These are phyloP conservation scores for Wickerhamiella qilinensis DNA, from an alignment of 805 yeast species.

Conservation along the genomic window DNA sequence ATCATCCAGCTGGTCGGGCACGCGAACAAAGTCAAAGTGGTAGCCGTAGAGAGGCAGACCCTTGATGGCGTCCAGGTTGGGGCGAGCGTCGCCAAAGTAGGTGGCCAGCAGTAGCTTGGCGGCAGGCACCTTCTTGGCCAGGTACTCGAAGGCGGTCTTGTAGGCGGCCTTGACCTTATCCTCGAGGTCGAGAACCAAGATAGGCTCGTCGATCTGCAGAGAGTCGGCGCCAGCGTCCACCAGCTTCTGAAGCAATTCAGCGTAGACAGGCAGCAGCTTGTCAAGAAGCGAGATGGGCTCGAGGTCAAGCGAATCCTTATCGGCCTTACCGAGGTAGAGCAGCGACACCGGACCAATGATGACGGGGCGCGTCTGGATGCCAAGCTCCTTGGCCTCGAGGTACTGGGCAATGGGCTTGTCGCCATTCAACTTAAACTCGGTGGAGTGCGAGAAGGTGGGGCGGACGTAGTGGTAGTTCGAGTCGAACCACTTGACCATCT, in stretches of 20 bases:
- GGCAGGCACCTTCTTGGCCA: conserved; percentile 48
- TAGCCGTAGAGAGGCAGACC: conserved; percentile 84
- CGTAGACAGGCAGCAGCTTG: conserved; percentile 86
- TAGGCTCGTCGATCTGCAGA: conserved; percentile 97
- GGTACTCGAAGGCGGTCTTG: conserved; percentile 71
- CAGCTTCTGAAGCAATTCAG: conserved; percentile 72
- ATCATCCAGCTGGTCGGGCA: conserved; percentile 86
- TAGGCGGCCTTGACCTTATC: conserved; percentile 67
- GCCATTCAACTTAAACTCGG: conserved; percentile 91
- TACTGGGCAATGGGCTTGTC: conserved; percentile 93
- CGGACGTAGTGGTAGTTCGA: conserved; percentile 99
- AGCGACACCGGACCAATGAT: conserved; percentile 92
- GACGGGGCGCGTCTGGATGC: conserved; percentile 96
- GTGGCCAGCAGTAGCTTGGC: conserved; percentile 77
- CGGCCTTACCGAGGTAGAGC: conserved; percentile 93
- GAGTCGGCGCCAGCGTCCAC: conserved; percentile 87
- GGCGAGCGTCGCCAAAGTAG: conserved; percentile 97
- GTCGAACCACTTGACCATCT: conserved; percentile 99
- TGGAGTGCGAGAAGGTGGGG: conserved; percentile 93
- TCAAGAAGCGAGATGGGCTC: conserved; percentile 82
- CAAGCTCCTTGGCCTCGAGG: conserved; percentile 93
- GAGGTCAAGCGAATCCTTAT: conserved; percentile 90
- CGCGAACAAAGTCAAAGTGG: conserved; percentile 95
- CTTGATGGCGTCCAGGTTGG: conserved; percentile 81
- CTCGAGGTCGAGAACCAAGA: conserved; percentile 85